Evolutionary conservation across 192 early-diverging fungal genomes (phyloP).

Genomic region (Umbelopsis ramanniana): DNA sequence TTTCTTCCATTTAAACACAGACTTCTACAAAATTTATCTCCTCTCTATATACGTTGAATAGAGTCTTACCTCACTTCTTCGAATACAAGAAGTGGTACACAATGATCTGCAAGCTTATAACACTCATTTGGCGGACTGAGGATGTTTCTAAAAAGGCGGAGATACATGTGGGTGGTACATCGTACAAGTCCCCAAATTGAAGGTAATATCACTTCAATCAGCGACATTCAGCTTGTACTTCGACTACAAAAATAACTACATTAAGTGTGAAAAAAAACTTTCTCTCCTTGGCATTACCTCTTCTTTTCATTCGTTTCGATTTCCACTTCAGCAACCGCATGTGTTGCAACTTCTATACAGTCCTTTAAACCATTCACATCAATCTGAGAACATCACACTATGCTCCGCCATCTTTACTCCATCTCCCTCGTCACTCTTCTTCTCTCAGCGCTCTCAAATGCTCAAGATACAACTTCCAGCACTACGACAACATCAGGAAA

Average conservation of each 20-base stretch:
- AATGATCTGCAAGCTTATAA: not conserved
- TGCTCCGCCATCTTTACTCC: not conserved
- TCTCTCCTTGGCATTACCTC: not conserved
- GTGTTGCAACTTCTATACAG: not conserved
- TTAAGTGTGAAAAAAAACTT: not conserved
- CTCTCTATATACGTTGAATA: too few species aligned
- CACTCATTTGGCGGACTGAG: not conserved
- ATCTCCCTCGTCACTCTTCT: not conserved
- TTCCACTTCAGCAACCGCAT: not conserved
- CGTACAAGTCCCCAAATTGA: slow-evolving; percentile 3
- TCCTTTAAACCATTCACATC: not conserved
- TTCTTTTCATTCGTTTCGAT: not conserved
- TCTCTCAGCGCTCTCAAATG: not conserved
- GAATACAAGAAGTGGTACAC: not conserved
- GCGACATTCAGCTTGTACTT: slow-evolving; percentile 4
- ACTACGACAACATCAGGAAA: not conserved
- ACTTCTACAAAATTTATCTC: too few species aligned
- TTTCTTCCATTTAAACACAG: not conserved
- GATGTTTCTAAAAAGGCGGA: not conserved
- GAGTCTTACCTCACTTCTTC: too few species aligned
- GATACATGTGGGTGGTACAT: slow-evolving; percentile 20
- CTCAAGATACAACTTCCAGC: not conserved
- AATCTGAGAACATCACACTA: not conserved
- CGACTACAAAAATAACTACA: slow-evolving; percentile 2
- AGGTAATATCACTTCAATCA: slow-evolving; percentile 8